Evolutionary conservation across 495 filamentous ascomycete species (phyloP).

Genomic region (Aspergillus ostianus): DNA sequence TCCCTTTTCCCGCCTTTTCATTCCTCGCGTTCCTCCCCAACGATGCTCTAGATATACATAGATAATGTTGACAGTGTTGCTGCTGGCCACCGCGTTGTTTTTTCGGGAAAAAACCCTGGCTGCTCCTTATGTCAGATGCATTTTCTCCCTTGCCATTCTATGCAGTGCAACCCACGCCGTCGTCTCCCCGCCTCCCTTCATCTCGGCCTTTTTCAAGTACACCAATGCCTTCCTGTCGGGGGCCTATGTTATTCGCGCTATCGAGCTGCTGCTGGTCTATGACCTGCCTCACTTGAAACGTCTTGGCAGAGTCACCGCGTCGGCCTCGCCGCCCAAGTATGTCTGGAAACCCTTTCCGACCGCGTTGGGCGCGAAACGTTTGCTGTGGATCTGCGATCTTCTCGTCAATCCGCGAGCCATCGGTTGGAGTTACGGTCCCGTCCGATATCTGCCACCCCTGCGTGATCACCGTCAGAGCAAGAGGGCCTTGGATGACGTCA

Average conservation of each 20-base stretch:
- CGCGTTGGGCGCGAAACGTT: slow-evolving; percentile 8
- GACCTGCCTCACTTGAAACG: slow-evolving; percentile 10
- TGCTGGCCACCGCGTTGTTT: slow-evolving; percentile 15
- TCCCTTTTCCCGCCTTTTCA: neutral
- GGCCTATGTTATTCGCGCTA: slow-evolving; percentile 15
- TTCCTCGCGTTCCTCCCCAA: neutral
- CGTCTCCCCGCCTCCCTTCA: slow-evolving; percentile 10
- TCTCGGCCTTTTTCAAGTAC: slow-evolving; percentile 14
- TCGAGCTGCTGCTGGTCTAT: slow-evolving; percentile 19
- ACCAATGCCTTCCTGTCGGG: slow-evolving; percentile 17
- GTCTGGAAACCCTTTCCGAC: slow-evolving; percentile 16
- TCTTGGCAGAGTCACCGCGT: slow-evolving; percentile 8
- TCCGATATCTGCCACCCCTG: slow-evolving; percentile 13
- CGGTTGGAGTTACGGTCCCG: slow-evolving; percentile 20
- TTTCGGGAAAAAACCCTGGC: slow-evolving; percentile 11
- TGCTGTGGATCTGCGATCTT: slow-evolving; percentile 15
- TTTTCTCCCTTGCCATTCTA: slow-evolving; percentile 7
- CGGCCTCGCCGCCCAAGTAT: slow-evolving; percentile 8
- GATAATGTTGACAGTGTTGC: slow-evolving; percentile 3
- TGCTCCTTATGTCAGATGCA: slow-evolving; percentile 3
- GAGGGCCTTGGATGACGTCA: neutral
- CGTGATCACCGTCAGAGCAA: neutral
- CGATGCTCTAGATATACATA: neutral
- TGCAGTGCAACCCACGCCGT: slow-evolving; percentile 11
- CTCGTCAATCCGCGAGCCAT: slow-evolving; percentile 19